Conservation (phyloP, 768 basidiomycete species). For the Hygrophoropsis aurantiaca region DNA sequence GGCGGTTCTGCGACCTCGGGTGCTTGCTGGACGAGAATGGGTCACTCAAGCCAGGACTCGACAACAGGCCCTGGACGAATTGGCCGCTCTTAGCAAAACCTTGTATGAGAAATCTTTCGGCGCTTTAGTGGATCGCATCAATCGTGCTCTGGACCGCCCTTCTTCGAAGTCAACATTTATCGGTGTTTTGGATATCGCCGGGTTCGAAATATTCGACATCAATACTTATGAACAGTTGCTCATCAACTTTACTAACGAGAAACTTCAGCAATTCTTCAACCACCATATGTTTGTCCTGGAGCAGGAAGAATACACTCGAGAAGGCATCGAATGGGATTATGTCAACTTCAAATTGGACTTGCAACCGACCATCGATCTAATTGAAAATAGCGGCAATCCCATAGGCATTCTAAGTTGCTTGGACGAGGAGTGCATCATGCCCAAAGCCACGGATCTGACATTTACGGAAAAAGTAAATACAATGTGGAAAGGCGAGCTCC, state of each 20-base stretch:
- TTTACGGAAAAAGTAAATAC: slow-evolving; percentile 91
- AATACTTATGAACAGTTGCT: slow-evolving; percentile 97
- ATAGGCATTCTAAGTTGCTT: slow-evolving; percentile 92
- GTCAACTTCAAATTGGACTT: slow-evolving; percentile 97
- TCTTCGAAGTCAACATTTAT: slow-evolving; percentile 93
- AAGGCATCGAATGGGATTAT: slow-evolving; percentile 97
- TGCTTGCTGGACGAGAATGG: slow-evolving; percentile 95
- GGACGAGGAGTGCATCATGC: slow-evolving; percentile 99
- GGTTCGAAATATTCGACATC: slow-evolving; percentile 94
- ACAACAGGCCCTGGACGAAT: slow-evolving; percentile 91
- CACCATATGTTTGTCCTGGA: slow-evolving; percentile 99
- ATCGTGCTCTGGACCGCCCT: slow-evolving; percentile 90
- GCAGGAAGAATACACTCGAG: slow-evolving; percentile 96
- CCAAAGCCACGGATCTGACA: slow-evolving; percentile 92
- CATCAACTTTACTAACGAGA: slow-evolving; percentile 99
- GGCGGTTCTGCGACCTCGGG: slow-evolving; percentile 84
- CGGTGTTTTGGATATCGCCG: slow-evolving; percentile 97
- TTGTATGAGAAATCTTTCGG: slow-evolving; percentile 98
- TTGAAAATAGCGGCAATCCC: slow-evolving; percentile 70
- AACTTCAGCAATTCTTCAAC: slow-evolving; percentile 96
- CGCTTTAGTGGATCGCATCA: slow-evolving; percentile 90
- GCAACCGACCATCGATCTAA: slow-evolving; percentile 97
- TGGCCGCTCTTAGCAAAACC: slow-evolving; percentile 89
- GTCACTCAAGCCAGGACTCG: slow-evolving; percentile 90
- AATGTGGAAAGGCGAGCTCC: slow-evolving; percentile 58